Conservation (phyloP, 208 protist genomes). For the Trypanosoma congolense region DNA sequence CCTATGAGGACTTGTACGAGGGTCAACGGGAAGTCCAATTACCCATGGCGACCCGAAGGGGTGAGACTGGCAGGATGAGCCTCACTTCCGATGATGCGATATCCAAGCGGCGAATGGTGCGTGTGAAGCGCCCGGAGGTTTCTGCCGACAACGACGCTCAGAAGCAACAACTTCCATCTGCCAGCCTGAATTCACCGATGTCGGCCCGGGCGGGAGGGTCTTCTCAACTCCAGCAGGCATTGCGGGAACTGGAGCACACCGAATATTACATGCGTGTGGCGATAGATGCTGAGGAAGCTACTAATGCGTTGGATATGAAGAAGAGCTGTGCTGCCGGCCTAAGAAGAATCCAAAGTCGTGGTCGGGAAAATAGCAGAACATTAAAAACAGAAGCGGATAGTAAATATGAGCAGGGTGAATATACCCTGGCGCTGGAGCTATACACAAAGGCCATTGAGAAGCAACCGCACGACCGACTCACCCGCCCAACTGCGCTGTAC, state of each 20-base stretch:
- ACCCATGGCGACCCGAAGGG: neutral
- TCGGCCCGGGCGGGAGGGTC: neutral
- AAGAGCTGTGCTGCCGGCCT: slow-evolving; percentile 9
- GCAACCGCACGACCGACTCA: slow-evolving; percentile 52
- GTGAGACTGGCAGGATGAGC: neutral
- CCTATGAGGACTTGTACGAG: slow-evolving; percentile 27
- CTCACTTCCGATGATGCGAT: slow-evolving; percentile 18
- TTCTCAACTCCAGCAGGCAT: slow-evolving; percentile 13
- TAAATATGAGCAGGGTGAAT: slow-evolving; percentile 81
- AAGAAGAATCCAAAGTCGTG: slow-evolving; percentile 10
- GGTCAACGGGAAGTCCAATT: neutral
- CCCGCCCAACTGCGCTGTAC: slow-evolving; percentile 60
- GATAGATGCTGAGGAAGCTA: slow-evolving; percentile 17
- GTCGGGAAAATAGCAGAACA: slow-evolving; percentile 40
- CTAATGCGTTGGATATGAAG: slow-evolving; percentile 18
- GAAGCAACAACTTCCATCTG: neutral
- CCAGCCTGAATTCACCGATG: neutral
- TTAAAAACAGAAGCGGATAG: slow-evolving; percentile 78
- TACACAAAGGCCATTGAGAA: slow-evolving; percentile 80
- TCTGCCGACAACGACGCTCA: neutral
- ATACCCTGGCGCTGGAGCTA: slow-evolving; percentile 74
- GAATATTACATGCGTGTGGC: slow-evolving; percentile 21
- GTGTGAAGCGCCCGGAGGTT: slow-evolving; percentile 21
- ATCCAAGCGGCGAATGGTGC: slow-evolving; percentile 20
- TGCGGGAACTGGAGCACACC: slow-evolving; percentile 29